Evolutionary conservation across 2,329 filamentous ascomycete genomes (phyloP).

Genomic region (Cadophora sp.): DNA sequence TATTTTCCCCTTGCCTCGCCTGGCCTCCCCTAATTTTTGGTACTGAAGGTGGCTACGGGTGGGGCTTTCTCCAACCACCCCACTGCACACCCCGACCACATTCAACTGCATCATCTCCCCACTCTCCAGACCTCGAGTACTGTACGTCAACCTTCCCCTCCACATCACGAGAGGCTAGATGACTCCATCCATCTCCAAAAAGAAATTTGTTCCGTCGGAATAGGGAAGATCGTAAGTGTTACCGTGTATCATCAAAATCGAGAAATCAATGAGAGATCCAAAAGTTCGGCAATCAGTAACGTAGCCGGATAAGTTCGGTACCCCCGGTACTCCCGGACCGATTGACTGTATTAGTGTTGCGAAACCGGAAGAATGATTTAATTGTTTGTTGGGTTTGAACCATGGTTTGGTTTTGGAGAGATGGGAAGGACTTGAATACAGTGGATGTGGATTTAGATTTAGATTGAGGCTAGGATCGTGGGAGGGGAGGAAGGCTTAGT

Average conservation of each 20-base stretch:
- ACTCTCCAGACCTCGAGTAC: background rate
- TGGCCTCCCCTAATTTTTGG: background rate
- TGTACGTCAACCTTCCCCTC: background rate
- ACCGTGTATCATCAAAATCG: background rate
- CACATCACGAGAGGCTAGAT: background rate
- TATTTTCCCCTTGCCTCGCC: background rate
- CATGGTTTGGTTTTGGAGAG: background rate
- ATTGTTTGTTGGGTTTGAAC: background rate
- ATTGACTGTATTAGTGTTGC: background rate
- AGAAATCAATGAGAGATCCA: background rate
- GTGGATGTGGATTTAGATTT: no score
- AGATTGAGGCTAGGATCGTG: no score
- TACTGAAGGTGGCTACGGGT: background rate
- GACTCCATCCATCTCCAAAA: background rate
- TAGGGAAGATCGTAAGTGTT: no score
- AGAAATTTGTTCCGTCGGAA: no score
- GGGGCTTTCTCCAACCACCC: background rate
- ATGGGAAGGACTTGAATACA: background rate
- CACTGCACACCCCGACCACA: background rate
- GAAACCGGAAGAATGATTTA: background rate
- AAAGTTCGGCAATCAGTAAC: background rate
- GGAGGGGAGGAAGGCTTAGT: no score
- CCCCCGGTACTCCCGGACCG: no score
- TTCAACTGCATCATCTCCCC: constrained; percentile 3
- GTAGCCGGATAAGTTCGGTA: background rate